Evolutionary conservation across 1,284 basidiomycete species (phyloP).

Genomic region (Ganoderma meredithae): DNA sequence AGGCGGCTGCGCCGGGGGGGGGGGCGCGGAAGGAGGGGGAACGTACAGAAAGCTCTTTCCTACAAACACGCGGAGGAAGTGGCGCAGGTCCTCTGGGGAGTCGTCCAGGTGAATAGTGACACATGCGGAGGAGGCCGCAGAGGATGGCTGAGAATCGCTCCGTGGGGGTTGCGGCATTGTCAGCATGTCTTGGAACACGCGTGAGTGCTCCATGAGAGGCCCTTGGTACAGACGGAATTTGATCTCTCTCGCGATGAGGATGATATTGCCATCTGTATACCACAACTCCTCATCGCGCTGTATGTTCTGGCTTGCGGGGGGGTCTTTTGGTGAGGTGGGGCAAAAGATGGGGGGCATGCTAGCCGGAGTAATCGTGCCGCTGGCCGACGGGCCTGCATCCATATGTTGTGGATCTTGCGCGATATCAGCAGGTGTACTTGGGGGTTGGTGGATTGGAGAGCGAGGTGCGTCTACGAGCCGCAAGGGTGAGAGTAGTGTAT

Average conservation of each 20-base stretch:
- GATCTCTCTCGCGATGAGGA: conserved; percentile 7
- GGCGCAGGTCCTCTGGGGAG: conserved; percentile 18
- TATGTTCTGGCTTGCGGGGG: background rate
- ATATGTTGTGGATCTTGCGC: background rate
- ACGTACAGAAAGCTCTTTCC: conserved; percentile 12
- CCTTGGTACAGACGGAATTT: conserved; percentile 10
- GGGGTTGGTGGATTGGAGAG: background rate
- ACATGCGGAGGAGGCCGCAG: background rate
- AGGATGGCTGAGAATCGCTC: background rate
- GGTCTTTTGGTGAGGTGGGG: background rate
- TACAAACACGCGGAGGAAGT: conserved; percentile 17
- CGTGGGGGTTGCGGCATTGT: conserved; percentile 1
- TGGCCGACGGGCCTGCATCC: background rate
- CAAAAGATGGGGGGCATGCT: background rate
- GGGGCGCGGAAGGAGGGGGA: no score
- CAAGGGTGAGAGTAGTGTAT: background rate
- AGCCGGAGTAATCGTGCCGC: no score
- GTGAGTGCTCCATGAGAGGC: conserved; percentile 3
- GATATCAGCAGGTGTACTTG: background rate
- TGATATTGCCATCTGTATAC: conserved; percentile 2
- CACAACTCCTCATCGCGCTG: conserved; percentile 1
- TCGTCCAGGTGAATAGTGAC: conserved; percentile 6
- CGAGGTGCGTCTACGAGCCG: background rate
- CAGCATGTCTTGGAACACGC: conserved; percentile 6
- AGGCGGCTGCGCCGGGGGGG: background rate